Conservation (phyloP, 2,329 filamentous ascomycete genomes). For the Ceratocystis albifundus region DNA sequence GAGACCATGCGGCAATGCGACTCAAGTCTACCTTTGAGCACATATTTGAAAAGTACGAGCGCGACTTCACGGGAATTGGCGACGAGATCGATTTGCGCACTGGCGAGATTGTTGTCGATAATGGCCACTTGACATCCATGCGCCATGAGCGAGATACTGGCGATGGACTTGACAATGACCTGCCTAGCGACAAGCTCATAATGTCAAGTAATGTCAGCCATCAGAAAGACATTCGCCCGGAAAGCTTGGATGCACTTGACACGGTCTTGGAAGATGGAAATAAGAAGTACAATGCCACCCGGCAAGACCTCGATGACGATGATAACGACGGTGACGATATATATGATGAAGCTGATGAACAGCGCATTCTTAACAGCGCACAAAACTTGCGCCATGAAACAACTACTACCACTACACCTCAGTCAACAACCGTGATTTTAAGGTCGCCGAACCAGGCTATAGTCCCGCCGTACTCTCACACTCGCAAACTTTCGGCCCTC, state of each 20-base stretch:
- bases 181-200: slow-evolving; percentile 23
- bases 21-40: slow-evolving; percentile 76
- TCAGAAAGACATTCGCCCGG: slow-evolving; percentile 31
- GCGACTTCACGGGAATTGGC: slow-evolving; percentile 68
- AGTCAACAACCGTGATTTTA: background rate
- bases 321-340: background rate
- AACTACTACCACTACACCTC: background rate
- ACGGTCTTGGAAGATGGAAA: slow-evolving; percentile 5
- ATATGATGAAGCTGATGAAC: background rate
- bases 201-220: slow-evolving; percentile 30
- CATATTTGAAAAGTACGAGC: slow-evolving; percentile 81
- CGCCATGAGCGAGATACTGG: slow-evolving; percentile 45
- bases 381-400: background rate
- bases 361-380: background rate
- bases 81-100: slow-evolving; percentile 83
- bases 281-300: background rate
- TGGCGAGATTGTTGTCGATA: slow-evolving; percentile 74
- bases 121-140: slow-evolving; percentile 63
- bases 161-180: slow-evolving; percentile 27
- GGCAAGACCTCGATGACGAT: background rate
- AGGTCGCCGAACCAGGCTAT: background rate
- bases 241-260: slow-evolving; percentile 26
- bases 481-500: background rate
- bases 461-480: background rate
- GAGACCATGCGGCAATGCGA: slow-evolving; percentile 55